phyloP scores from a whole-genome alignment of 2,329 filamentous ascomycete species.

The Niveomyces coronatus region DNA sequence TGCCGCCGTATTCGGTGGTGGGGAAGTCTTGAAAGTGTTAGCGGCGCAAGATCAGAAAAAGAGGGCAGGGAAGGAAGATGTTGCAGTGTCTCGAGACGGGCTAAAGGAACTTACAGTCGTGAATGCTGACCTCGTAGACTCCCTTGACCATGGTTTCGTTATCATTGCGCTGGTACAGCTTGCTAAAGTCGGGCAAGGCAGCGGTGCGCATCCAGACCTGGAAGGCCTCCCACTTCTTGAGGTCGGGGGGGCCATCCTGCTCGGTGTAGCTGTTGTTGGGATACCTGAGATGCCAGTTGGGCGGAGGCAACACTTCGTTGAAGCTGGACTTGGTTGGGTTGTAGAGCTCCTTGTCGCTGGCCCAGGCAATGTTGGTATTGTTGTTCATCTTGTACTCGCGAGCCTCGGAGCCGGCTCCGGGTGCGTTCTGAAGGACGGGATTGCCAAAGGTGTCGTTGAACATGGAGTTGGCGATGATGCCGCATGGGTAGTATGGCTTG shows the following conservation, averaged over 20 bases:
- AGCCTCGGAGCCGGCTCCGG: conserved; percentile 21
- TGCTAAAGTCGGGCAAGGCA: conserved; percentile 87
- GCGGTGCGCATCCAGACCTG: conserved; percentile 99
- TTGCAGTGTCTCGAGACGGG: not conserved
- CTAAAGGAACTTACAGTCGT: conserved; percentile 54
- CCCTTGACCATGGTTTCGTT: conserved; percentile 55
- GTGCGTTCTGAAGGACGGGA: conserved; percentile 50
- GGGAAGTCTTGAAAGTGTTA: conserved; percentile 56
- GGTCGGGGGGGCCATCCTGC: conserved; percentile 55
- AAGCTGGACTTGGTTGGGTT: conserved; percentile 55
- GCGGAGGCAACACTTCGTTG: conserved; percentile 64
- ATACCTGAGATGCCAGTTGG: conserved; percentile 70
- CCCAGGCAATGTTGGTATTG: conserved; percentile 72
- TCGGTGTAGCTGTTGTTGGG: conserved; percentile 58
- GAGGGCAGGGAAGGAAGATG: too few species aligned
- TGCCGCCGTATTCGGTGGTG: conserved; percentile 68
- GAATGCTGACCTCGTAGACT: conserved; percentile 65
- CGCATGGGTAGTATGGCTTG: conserved; percentile 85
- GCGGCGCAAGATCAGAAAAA: not conserved
- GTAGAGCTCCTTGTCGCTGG: conserved; percentile 72
- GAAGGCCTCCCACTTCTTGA: conserved; percentile 71
- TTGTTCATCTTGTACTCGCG: conserved; percentile 66
- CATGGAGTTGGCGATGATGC: conserved; percentile 88
- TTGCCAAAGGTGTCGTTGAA: conserved; percentile 86
- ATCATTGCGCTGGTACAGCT: conserved; percentile 80